Evolutionary conservation across 805 yeast species (phyloP), one percentile per base, ranked within the genome.

Genomic region (Torulaspora indica): DNA sequence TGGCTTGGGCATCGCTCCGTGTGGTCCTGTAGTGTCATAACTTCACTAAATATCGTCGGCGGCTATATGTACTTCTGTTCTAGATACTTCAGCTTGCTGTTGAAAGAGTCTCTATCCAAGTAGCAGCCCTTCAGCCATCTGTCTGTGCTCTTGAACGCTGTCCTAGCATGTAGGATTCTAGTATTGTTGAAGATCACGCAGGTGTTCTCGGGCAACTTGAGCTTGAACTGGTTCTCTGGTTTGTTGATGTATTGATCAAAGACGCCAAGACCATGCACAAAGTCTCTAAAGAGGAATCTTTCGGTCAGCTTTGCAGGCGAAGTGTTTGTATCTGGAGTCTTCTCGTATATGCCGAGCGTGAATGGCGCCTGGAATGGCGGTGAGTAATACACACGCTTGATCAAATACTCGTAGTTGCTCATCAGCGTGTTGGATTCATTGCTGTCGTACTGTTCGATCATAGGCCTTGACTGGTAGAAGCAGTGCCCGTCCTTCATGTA

Each of bases 301-400:
- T 71, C 72, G 5, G 71, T 68, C 14, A 66, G 52, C 29, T 71
- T 73, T 12, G 63, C 68, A 6, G 67, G 70, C 28, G 63, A 57
- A 8, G 66, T 53, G 36, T 51, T 43, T 23, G 52, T 43, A 20
- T 61, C 53, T n/a, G 52, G 44, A n/a, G 47, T 46, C 25, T 67
- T 63, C 10, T 64, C 64, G 13, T 72, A 69, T n/a, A 77, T 72
- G 14, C 79, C 80, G 43, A 64, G 66, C 50, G 82, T 87, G 45
- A 79, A 77, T 1, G 91, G 91, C 0, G 85, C 91, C 57, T 85
- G 95, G 67, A 82, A 84, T 8, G 90, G 91, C 2, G 95, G 93
- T 0, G 91, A 79, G 61, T 84, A 85, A 57, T 82, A 82, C 14
- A 83, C 76, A 42, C 75, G 80, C 52, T 74, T 74, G 50, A 82